Base-by-base conservation (phyloP, 202 grass and related monocot species). In the Brachypodium distachyon region DNA sequence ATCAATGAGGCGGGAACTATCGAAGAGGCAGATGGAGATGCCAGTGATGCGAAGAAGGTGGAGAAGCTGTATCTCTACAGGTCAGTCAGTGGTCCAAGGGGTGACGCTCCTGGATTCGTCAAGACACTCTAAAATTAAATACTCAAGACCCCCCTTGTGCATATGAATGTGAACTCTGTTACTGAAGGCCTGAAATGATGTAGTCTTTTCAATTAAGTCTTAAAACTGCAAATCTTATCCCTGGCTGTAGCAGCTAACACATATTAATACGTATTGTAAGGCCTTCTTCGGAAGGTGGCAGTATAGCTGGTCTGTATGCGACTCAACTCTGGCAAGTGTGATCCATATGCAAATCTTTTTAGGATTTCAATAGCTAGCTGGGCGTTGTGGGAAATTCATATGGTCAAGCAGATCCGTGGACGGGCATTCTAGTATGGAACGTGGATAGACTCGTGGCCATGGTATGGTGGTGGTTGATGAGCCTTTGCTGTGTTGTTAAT, bases 61-160 rank as follows among this genome's bases (percentile, higher is more conserved):
- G 55, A 73, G n/a, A 88, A 82, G 26, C 31, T 94, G 6, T 91
- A 91, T 47, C 65, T 94, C 42, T 91, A 91, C 78, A 80, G 83
- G 52, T 82, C 88, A 12, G 18, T 84, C 1, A 83, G 70, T 0
- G 88, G 88, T 33, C 88, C 34, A 11, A 84, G 92, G 23, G 40
- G 8, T 29, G 92, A 94, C 37, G 73, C 34, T 0, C 92, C 85
- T 13, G 61, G 77, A 50, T 90, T 85, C 42, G 62, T 93, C 11
- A 67, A 39, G 12, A 65, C 58, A 25, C 8, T 90, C n/a, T 93
- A 62, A 73, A 44, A n/a, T n/a, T n/a, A n/a, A n/a, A n/a, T n/a
- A n/a, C n/a, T n/a, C n/a, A n/a, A n/a, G n/a, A n/a, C n/a, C n/a
- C n/a, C n/a, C n/a, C n/a, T n/a, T n/a, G n/a, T n/a, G n/a, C n/a